These are phyloP conservation scores for Suillus spraguei DNA, from an alignment of 768 basidiomycete species.

Conservation along the genomic window DNA sequence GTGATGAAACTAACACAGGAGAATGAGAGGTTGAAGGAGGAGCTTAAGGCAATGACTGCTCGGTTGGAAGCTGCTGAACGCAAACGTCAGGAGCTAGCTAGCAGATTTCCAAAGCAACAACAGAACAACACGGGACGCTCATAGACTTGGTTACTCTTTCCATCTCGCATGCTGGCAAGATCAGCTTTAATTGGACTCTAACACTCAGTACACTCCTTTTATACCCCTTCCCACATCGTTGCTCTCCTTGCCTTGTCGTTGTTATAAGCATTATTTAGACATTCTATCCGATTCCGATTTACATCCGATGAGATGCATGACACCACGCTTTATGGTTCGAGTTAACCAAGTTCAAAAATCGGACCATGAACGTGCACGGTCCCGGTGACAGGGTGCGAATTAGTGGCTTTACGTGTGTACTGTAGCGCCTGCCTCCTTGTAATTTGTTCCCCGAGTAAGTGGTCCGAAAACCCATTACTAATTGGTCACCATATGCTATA, in stretches of 20 bases:
- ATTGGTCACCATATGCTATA: slow-evolving; percentile 14
- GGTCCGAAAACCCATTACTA: neutral
- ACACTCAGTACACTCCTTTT: neutral
- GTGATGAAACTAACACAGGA: slow-evolving; percentile 77
- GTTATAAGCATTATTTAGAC: slow-evolving; percentile 9
- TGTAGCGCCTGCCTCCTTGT: neutral
- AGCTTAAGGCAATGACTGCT: slow-evolving; percentile 75
- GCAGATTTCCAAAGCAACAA: slow-evolving; percentile 34
- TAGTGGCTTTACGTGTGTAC: neutral
- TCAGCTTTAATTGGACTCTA: neutral
- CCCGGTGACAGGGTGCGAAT: slow-evolving; percentile 8
- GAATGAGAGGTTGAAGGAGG: slow-evolving; percentile 76
- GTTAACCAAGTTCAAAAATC: neutral
- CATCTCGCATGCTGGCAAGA: neutral
- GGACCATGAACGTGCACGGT: neutral
- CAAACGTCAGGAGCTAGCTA: slow-evolving; percentile 47
- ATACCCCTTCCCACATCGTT: slow-evolving; percentile 9
- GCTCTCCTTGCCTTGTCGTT: slow-evolving; percentile 3
- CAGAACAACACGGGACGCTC: slow-evolving; percentile 17
- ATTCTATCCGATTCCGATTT: slow-evolving; percentile 12
- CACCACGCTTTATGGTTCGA: slow-evolving; percentile 7
- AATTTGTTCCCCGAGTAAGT: neutral
- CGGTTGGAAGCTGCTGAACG: slow-evolving; percentile 76
- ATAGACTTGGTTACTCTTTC: neutral
- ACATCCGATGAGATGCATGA: slow-evolving; percentile 7